Conservation (phyloP, 257 asterid species). For the Agastache rugosa region DNA sequence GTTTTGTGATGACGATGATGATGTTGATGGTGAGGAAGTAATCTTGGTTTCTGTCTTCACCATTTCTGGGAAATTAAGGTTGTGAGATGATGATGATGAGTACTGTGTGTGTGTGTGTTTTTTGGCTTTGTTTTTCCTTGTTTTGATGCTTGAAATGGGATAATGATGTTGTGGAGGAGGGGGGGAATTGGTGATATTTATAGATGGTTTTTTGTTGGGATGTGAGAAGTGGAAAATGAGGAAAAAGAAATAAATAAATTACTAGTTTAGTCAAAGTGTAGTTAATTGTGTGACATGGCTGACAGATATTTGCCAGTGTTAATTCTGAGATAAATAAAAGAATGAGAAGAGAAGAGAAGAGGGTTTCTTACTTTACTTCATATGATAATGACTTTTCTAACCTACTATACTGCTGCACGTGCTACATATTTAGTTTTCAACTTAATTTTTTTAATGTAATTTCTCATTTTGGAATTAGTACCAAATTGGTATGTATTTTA, state of each 20-base stretch:
- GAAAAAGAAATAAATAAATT: no score
- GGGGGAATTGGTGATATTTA: constrained; percentile 37
- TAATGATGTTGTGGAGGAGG: constrained; percentile 35
- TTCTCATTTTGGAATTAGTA: neutral
- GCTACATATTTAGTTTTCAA: no score
- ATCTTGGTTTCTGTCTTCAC: constrained; percentile 57
- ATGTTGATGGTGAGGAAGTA: constrained; percentile 19
- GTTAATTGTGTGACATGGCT: constrained; percentile 53
- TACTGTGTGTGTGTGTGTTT: neutral
- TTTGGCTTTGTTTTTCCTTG: neutral
- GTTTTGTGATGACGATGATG: constrained; percentile 10
- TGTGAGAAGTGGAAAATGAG: neutral
- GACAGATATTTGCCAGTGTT: constrained; percentile 69
- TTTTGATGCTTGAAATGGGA: constrained; percentile 13
- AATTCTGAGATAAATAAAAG: neutral
- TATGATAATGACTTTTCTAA: constrained; percentile 47
- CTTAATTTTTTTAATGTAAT: neutral
- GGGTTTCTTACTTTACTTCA: constrained; percentile 33
- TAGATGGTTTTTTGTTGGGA: constrained; percentile 26
- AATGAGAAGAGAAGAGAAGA: neutral
- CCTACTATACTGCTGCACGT: neutral
- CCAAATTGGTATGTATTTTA: no score
- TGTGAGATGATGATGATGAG: neutral
- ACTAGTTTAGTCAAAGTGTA: constrained; percentile 41
- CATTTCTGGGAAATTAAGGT: constrained; percentile 41